Evolutionary conservation across 768 basidiomycete species (phyloP).

Genomic region (Leccinum obscurum): DNA sequence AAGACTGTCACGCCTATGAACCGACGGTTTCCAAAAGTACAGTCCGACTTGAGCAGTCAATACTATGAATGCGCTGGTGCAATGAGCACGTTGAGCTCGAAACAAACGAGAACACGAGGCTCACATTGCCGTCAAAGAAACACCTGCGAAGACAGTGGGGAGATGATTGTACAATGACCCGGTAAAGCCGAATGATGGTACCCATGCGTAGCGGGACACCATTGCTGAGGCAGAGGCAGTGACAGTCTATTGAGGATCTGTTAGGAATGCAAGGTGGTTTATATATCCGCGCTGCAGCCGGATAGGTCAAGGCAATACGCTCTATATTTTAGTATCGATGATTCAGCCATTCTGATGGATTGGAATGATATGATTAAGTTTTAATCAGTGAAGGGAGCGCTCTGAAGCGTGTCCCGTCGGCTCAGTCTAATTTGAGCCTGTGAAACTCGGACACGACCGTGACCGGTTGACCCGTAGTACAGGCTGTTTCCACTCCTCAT

Average conservation of each 20-base stretch:
- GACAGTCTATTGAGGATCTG: neutral
- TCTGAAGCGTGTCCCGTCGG: neutral
- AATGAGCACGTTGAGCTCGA: neutral
- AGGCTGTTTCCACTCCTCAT: neutral
- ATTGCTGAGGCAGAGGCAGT: conserved; percentile 6
- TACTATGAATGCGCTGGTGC: conserved; percentile 18
- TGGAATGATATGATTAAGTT: neutral
- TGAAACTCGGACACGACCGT: too few relatives aligned
- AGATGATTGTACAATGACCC: conserved; percentile 4
- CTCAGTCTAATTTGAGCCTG: too few relatives aligned
- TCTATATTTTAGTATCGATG: neutral
- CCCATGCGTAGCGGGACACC: neutral
- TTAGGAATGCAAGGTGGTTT: neutral
- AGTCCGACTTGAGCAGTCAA: conserved; percentile 25
- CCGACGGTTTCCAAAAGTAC: conserved; percentile 21
- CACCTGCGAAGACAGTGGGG: conserved; percentile 9
- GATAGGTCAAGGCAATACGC: conserved; percentile 1
- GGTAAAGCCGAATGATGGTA: neutral
- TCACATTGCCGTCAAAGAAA: conserved; percentile 19
- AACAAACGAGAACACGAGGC: neutral
- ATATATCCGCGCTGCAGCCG: conserved; percentile 10
- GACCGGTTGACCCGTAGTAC: too few relatives aligned
- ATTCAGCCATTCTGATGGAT: neutral
- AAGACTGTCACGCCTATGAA: conserved; percentile 17
- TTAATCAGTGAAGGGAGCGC: neutral